Conservation (phyloP, 352 stramenopile species). For the Blastocystis sp. region DNA sequence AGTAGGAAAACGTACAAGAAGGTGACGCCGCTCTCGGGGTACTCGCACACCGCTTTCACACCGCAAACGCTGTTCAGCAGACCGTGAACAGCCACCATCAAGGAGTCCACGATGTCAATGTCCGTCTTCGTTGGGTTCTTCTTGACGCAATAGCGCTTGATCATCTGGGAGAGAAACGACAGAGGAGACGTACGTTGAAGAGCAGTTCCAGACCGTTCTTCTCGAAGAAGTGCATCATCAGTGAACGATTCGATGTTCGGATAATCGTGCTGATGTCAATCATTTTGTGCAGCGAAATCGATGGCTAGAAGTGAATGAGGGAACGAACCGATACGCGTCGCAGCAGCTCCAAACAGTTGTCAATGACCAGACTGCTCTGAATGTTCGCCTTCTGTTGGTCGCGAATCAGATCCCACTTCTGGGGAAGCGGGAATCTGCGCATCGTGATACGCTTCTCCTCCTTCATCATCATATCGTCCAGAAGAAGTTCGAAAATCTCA, state of each 20-base stretch:
- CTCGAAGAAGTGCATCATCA: conserved; percentile 3
- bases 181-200: background rate
- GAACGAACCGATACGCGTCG: background rate
- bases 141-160: conserved; percentile 29
- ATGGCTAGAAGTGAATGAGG: background rate
- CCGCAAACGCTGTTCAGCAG: background rate
- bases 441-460: background rate
- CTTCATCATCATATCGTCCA: conserved; percentile 54
- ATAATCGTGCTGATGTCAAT: conserved; percentile 1
- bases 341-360: conserved; percentile 16
- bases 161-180: background rate
- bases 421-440: background rate
- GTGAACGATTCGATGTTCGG: background rate
- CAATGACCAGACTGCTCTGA: conserved; percentile 1
- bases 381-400: conserved; percentile 40
- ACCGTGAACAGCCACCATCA: background rate
- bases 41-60: background rate
- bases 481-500: background rate
- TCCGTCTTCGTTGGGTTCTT: background rate
- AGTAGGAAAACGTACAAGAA: conserved; percentile 4
- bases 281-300: background rate
- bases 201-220: background rate
- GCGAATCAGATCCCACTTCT: conserved; percentile 17
- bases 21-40: background rate
- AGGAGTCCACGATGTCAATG: background rate